Evolutionary conservation across 768 basidiomycete species (phyloP).

Genomic region (Tephrocybe rancida): DNA sequence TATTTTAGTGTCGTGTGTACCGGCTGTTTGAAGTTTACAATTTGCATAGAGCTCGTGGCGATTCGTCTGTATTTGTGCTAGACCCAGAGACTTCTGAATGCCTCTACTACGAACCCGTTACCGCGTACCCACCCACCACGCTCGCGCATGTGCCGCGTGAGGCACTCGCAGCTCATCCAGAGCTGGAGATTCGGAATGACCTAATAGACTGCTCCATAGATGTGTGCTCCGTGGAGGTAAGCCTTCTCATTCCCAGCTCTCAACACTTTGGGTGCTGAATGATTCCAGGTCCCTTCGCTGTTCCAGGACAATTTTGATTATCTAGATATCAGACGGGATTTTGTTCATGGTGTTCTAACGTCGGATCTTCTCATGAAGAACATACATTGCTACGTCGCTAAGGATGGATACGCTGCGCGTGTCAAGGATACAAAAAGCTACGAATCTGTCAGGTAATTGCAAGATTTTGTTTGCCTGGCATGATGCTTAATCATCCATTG

Average conservation of each 20-base stretch:
- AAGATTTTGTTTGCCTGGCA: not conserved
- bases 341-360: conserved; percentile 92
- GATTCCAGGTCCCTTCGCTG: conserved; percentile 80
- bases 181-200: conserved; percentile 88
- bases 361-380: conserved; percentile 95
- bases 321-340: conserved; percentile 87
- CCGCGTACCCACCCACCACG: conserved; percentile 67
- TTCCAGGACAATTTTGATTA: conserved; percentile 99
- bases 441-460: conserved; percentile 78
- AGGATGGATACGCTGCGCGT: conserved; percentile 89
- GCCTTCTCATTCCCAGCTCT: conserved; percentile 16
- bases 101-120: conserved; percentile 80
- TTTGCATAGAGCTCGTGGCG: conserved; percentile 60
- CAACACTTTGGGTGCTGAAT: not conserved
- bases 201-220: conserved; percentile 89
- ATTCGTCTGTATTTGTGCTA: conserved; percentile 78
- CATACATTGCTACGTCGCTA: conserved; percentile 87
- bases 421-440: conserved; percentile 93
- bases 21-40: not conserved
- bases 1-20: not conserved
- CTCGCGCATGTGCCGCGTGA: conserved; percentile 76
- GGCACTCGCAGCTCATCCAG: conserved; percentile 68
- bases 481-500: not conserved
- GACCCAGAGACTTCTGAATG: conserved; percentile 79
- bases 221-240: conserved; percentile 90